Evolutionary conservation across 495 filamentous ascomycete species (phyloP).

Genomic region (Aspergillus panamensis): DNA sequence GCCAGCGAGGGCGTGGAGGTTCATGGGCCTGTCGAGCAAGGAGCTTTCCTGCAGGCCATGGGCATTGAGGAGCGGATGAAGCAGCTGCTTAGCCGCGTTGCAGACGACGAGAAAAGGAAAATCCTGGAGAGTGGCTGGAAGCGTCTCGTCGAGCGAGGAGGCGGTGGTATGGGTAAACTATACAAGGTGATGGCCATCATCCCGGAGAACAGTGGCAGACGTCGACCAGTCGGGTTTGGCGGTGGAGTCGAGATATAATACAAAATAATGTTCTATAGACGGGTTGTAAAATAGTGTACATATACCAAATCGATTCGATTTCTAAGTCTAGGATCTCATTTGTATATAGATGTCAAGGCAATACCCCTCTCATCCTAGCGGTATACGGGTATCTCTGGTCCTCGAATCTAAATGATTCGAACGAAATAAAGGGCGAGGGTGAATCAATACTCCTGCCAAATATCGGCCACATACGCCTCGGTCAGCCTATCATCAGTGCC

Average conservation of each 20-base stretch:
- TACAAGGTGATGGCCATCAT: constrained; percentile 93
- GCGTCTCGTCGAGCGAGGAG: constrained; percentile 72
- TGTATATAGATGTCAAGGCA: neutral
- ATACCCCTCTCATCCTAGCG: neutral
- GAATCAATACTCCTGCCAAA: constrained; percentile 67
- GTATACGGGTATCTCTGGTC: neutral
- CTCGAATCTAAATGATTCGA: constrained; percentile 17
- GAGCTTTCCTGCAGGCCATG: constrained; percentile 69
- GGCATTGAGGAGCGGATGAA: constrained; percentile 76
- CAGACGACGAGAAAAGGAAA: constrained; percentile 50
- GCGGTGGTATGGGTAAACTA: constrained; percentile 83
- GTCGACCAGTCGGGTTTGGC: constrained; percentile 88
- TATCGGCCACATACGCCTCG: constrained; percentile 77
- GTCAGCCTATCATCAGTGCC: constrained; percentile 76
- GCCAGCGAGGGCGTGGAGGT: constrained; percentile 80
- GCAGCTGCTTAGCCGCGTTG: constrained; percentile 53
- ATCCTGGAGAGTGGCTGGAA: constrained; percentile 71
- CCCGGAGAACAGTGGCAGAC: constrained; percentile 68
- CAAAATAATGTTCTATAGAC: neutral
- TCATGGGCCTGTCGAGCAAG: constrained; percentile 90
- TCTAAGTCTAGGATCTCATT: neutral
- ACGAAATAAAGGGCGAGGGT: neutral
- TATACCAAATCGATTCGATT: neutral
- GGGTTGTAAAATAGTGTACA: neutral
- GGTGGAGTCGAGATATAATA: constrained; percentile 37